These are phyloP conservation scores for Fusarium sp. DNA, from an alignment of 2,329 filamentous ascomycete genomes.

Conservation along the genomic window DNA sequence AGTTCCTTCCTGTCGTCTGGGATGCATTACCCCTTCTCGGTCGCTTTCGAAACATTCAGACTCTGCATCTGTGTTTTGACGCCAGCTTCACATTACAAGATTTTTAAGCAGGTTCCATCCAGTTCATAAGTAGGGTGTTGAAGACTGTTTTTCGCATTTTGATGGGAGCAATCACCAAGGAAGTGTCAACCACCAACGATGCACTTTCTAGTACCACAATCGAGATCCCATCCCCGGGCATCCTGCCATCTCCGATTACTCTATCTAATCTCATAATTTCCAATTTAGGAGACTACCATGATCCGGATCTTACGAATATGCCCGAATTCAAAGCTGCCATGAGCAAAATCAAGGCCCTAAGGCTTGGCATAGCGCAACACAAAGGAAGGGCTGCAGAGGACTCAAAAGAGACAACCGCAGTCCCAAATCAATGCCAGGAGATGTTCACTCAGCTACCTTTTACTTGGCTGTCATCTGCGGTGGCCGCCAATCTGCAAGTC, in stretches of 20 bases:
- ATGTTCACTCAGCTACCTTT: neutral
- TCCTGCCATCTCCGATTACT: neutral
- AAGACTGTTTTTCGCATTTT: neutral
- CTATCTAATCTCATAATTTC: neutral
- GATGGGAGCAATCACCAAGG: neutral
- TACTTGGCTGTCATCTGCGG: neutral
- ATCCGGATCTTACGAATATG: neutral
- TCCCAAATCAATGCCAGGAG: neutral
- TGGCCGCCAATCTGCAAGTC: neutral
- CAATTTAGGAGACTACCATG: neutral
- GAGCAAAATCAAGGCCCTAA: neutral
- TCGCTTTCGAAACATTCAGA: neutral
- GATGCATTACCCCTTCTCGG: neutral
- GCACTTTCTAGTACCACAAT: rapidly evolving
- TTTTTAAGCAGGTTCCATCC: rapidly evolving
- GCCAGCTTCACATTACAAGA: rapidly evolving
- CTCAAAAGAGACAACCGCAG: neutral
- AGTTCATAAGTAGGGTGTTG: neutral
- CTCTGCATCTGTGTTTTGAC: neutral
- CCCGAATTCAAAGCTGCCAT: neutral
- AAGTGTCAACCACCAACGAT: neutral
- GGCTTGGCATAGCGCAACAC: neutral
- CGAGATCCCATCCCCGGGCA: rapidly evolving
- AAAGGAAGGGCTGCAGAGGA: neutral
- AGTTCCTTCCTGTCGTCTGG: neutral